Base-by-base conservation (phyloP, 129 eudicot species). In the Lonicera japonica region DNA sequence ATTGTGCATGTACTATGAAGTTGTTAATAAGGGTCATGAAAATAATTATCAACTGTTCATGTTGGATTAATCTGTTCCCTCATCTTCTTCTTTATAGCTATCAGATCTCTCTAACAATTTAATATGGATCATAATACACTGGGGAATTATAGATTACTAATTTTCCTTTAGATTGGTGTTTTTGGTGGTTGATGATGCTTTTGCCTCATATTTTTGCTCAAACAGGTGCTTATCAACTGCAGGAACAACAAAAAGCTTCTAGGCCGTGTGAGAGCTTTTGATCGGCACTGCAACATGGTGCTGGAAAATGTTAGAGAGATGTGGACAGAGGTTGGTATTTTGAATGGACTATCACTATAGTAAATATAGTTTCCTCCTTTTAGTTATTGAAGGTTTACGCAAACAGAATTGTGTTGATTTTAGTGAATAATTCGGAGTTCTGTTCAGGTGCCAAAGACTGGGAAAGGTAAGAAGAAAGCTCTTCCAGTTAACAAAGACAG, bases 271-370 rank as follows among this genome's bases (percentile, higher is more conserved):
- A 86, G 95, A 79, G 95, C 97, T 2, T 90, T 86, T 75, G 97
- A 90, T 69, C 80, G 97, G 39, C 97, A 90, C 75, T 90, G 97
- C 82, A 90, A 90, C 68, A 90, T 90, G 97, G 97, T 90, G 66
- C 80, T 90, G 22, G 97, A 90, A 67, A 90, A 90, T 75, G 97
- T 90, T n/a, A 72, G 87, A 61, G 97, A 90, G 75, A 86, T 86
- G 89, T 90, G 97, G 97, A 90, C 95, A 16, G 97, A 90, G 97
- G 97, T 86, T 63, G 39, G 89, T 78, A 66, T 21, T 58, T 58
- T 43, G 58, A 47, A 41, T 29, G 0, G 5, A 19, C 7, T 41
- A 5, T 3, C 55, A 16, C n/a, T 17, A 14, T n/a, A 14, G 52
- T n/a, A 29, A 13, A 40, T 24, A 1, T 14, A n/a, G 0, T 22